A percentile compares a stretch with the other conserved stretches of the same genome.
phyloP scores from a whole-genome alignment of 148 eudicot species.

The Chenopodium formosanum region DNA sequence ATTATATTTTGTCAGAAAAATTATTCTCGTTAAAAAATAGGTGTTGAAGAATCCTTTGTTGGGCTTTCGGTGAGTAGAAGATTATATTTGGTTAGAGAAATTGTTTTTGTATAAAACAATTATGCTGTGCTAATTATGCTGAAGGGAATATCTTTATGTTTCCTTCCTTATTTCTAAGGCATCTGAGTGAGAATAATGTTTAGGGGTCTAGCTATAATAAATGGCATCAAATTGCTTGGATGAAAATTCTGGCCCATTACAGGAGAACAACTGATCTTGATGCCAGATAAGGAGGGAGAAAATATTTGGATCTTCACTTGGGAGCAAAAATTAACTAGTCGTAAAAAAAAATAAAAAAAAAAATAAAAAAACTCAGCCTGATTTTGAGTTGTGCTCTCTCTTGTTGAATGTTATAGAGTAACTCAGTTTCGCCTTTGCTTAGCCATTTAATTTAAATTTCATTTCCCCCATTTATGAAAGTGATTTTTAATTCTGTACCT shows the following conservation, averaged over 20 bases:
- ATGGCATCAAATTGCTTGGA: background rate
- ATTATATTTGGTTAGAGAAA: no score
- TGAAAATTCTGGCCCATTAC: background rate
- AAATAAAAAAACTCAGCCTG: no score
- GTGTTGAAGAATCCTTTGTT: background rate
- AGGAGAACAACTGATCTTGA: background rate
- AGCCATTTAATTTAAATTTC: no score
- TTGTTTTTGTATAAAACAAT: no score
- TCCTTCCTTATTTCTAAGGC: background rate
- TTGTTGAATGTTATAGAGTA: no score
- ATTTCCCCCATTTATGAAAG: background rate
- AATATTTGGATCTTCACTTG: background rate
- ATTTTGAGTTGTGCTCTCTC: no score
- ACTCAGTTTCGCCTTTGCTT: no score
- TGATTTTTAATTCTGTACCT: background rate
- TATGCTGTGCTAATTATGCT: no score
- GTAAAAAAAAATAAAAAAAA: no score
- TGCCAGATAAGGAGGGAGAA: background rate
- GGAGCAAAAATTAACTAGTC: no score
- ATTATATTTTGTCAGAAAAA: no score
- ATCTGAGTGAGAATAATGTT: background rate
- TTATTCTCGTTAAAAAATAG: no score
- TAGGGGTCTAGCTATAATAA: background rate
- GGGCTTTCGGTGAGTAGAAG: background rate
- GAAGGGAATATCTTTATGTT: background rate